Percentiles rank a stretch among this genome's conserved stretches.
Evolutionary conservation across 768 basidiomycete species (phyloP).

Genomic region (Serendipita sp.): DNA sequence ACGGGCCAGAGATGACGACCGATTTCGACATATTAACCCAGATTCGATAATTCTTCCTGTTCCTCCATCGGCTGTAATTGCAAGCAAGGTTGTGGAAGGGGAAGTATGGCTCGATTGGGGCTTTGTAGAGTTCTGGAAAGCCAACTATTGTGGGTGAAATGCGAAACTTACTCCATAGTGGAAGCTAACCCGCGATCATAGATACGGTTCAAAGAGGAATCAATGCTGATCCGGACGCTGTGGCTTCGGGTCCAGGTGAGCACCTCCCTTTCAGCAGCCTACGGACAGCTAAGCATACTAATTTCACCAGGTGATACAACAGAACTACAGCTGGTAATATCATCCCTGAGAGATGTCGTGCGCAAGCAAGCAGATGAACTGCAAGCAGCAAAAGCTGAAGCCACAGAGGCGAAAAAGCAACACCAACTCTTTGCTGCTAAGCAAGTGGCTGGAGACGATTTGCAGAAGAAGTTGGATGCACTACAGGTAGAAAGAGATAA

Average conservation of each 20-base stretch:
- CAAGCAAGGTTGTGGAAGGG: slow-evolving; percentile 39
- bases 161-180: background rate
- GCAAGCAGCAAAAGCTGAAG: slow-evolving; percentile 19
- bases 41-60: slow-evolving; percentile 50
- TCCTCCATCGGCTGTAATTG: slow-evolving; percentile 16
- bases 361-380: slow-evolving; percentile 47
- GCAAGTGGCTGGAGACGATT: slow-evolving; percentile 29
- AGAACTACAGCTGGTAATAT: slow-evolving; percentile 58
- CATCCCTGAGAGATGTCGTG: slow-evolving; percentile 70
- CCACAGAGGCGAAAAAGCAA: slow-evolving; percentile 10
- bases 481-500: slow-evolving; percentile 19
- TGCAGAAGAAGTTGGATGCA: slow-evolving; percentile 46
- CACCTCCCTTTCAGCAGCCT: slow-evolving; percentile 3
- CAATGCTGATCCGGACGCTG: slow-evolving; percentile 47
- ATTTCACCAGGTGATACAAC: background rate
- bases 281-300: background rate
- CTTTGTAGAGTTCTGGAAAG: slow-evolving; percentile 98
- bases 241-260: slow-evolving; percentile 44
- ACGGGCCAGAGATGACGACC: slow-evolving; percentile 76
- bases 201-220: slow-evolving; percentile 65
- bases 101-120: slow-evolving; percentile 98
- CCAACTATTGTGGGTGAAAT: slow-evolving; percentile 67
- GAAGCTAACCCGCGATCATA: slow-evolving; percentile 15
- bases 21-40: slow-evolving; percentile 80
- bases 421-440: slow-evolving; percentile 13